Base-by-base conservation (phyloP, 2,329 filamentous ascomycete genomes). In the Penicillium corylophilum region DNA sequence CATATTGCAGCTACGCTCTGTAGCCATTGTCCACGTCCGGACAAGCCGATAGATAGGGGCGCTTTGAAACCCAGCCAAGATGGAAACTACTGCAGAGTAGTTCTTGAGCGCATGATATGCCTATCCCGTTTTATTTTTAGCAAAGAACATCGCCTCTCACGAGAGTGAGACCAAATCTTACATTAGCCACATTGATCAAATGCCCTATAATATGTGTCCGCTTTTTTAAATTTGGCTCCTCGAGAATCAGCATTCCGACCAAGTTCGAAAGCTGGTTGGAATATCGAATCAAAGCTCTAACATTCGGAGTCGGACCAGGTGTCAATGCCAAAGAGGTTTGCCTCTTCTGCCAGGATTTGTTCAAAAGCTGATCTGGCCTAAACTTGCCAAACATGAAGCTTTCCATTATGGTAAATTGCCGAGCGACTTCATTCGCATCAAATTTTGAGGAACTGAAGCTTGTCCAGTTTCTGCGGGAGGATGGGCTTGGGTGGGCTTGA, bases 41-140 rank as follows among this genome's bases (percentile, higher is more conserved):
- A 96, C 91, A 40, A 97, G 79, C 50, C 93, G 88, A 63, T 93
- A 89, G 58, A 97, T 95, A 2, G 93, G 92, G 8, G 93, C 90
- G 10, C 91, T 96, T 42, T 89, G 88, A 15, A 97, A 78, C 0
- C 93, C 93, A 2, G 92, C 96, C 54, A 96, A 93, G 70, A 97
- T 96, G 2, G 92, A 95, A 7, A 92, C 96, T 55, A 96, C 76
- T 1, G 91, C 95, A 1, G 93, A 96, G 72, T 95, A 97, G 73
- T 96, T 96, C 78, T n/a, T n/a, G n/a, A n/a, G n/a, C 96, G 95
- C 46, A 96, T 90, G 89, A 70, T 92, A 96, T 87, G 92, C 94
- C 89, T 95, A 56, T 26, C 5, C 16, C 33, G 18, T 4, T 26
- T 10, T 46, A 24, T n/a, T 18, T 13, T 40, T 18, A 24, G 42